phyloP scores from a whole-genome alignment of 352 stramenopile genomes.

The Phytophthora citrophthora region DNA sequence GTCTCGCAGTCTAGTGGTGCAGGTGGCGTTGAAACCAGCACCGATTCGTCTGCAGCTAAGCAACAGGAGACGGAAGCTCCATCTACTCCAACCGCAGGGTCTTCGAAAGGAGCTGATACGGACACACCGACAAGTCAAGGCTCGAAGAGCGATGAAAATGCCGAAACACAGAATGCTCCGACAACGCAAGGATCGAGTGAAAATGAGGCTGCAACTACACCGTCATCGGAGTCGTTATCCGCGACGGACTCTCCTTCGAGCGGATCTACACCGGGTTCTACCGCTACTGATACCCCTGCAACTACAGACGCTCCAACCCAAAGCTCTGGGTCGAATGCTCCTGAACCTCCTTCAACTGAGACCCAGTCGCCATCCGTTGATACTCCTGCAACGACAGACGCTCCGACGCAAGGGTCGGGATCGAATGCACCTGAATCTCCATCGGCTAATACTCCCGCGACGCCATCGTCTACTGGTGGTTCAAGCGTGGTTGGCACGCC shows the following conservation, averaged over 20 bases:
- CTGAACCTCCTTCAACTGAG: not conserved
- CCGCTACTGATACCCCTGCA: too few species aligned
- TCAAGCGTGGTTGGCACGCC: constrained; percentile 8
- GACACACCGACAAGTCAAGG: not conserved
- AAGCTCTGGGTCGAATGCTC: too few species aligned
- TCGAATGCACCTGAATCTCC: not conserved
- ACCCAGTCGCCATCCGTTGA: too few species aligned
- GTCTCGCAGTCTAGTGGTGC: constrained; percentile 8
- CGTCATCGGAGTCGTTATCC: not conserved
- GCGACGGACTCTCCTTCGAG: not conserved
- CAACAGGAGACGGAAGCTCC: constrained; percentile 6
- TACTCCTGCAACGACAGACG: not conserved
- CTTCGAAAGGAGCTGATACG: not conserved
- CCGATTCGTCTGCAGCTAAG: constrained; percentile 2
- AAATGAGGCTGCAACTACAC: not conserved
- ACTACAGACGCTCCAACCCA: too few species aligned
- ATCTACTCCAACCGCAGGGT: not conserved
- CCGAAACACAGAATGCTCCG: not conserved
- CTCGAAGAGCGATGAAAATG: not conserved
- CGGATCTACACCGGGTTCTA: too few species aligned
- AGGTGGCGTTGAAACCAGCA: not conserved
- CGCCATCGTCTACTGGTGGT: not conserved
- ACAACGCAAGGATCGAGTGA: not conserved
- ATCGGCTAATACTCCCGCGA: not conserved
- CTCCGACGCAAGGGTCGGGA: not conserved